These are phyloP conservation scores for Epichloe festucae DNA, from an alignment of 2,329 filamentous ascomycete species.

Conservation along the genomic window DNA sequence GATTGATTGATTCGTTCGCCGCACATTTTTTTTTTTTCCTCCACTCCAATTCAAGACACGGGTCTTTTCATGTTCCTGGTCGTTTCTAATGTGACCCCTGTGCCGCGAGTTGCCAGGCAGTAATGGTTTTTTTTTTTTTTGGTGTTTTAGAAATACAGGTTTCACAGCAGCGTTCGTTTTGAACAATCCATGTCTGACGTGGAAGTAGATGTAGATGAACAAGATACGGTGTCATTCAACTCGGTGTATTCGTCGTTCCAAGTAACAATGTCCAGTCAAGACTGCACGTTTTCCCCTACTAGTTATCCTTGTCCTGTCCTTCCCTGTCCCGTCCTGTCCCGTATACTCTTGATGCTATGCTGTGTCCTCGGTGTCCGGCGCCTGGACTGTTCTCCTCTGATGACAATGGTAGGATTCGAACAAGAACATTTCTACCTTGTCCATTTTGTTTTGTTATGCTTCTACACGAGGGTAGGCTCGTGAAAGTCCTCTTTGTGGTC, in stretches of 20 bases:
- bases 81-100: neutral
- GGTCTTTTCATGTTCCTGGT: neutral
- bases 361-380: neutral
- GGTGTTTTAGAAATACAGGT: too few species aligned
- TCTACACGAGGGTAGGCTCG: conserved; percentile 23
- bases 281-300: too few species aligned
- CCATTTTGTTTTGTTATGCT: conserved; percentile 13
- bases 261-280: too few species aligned
- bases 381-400: neutral
- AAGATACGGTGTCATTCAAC: too few species aligned
- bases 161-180: too few species aligned
- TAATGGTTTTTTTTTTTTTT: too few species aligned
- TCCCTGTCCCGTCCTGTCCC: neutral
- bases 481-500: conserved; percentile 45
- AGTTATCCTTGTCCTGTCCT: neutral
- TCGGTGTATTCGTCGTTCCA: too few species aligned
- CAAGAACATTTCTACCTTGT: conserved; percentile 14
- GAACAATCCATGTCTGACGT: too few species aligned
- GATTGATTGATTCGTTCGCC: neutral
- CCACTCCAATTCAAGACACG: neutral
- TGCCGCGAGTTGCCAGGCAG: neutral
- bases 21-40: neutral
- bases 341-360: neutral
- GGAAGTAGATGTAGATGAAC: too few species aligned
- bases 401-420: neutral